phyloP scores from a whole-genome alignment of 2,329 filamentous ascomycete genomes.

The Claviceps fusiformis region DNA sequence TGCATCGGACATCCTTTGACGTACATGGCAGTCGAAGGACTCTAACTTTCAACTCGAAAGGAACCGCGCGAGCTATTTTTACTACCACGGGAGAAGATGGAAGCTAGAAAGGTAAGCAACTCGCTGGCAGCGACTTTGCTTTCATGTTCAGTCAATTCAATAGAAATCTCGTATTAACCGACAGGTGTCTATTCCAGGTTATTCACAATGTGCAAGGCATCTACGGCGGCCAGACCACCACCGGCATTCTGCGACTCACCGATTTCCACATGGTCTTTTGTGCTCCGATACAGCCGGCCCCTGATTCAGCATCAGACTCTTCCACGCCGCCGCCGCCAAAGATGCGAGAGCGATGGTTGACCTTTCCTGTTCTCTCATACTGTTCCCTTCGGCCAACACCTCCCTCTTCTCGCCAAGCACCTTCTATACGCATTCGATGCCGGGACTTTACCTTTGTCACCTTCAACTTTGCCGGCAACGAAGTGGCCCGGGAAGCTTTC shows the following conservation, averaged over 20 bases:
- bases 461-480: constrained; percentile 70
- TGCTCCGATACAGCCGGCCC: constrained; percentile 24
- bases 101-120: constrained; percentile 26
- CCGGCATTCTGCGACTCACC: constrained; percentile 45
- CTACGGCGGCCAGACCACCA: constrained; percentile 41
- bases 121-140: neutral
- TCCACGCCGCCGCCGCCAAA: constrained; percentile 20
- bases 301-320: constrained; percentile 10
- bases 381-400: constrained; percentile 68
- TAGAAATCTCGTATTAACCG: neutral
- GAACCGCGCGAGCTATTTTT: neutral
- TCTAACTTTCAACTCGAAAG: neutral
- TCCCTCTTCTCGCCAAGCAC: constrained; percentile 52
- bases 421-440: constrained; percentile 75
- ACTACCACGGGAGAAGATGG: constrained; percentile 19
- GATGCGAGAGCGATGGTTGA: constrained; percentile 70
- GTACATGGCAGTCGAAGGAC: neutral
- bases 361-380: constrained; percentile 78
- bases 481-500: constrained; percentile 68
- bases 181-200: constrained; percentile 19
- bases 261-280: constrained; percentile 48
- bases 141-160: neutral
- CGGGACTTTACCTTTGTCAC: constrained; percentile 91
- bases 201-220: constrained; percentile 48
- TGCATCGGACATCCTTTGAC: neutral